Evolutionary conservation across 305 asterid species (phyloP).

Genomic region (Fraxinus nigra): DNA sequence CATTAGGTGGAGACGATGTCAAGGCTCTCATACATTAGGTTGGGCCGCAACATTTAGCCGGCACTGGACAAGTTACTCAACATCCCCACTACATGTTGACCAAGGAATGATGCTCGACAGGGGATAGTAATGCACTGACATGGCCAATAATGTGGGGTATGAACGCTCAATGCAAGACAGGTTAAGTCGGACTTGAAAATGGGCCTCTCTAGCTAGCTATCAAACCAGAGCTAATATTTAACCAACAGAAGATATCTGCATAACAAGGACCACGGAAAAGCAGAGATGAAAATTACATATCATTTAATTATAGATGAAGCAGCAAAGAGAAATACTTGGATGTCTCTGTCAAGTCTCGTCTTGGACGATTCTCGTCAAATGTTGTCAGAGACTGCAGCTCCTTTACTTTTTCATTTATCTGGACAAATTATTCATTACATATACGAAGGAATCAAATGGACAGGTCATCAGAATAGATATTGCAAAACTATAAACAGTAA

Average conservation of each 20-base stretch:
- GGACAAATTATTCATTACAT: constrained; percentile 19
- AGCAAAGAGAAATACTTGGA: constrained; percentile 52
- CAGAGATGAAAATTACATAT: constrained; percentile 9
- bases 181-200: background rate
- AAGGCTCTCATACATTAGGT: background rate
- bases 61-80: background rate
- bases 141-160: background rate
- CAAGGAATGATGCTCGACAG: background rate
- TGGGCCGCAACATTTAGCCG: background rate
- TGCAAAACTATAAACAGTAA: constrained; percentile 14
- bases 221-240: constrained; percentile 5
- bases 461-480: constrained; percentile 14
- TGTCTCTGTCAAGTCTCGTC: constrained; percentile 37
- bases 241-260: background rate
- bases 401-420: constrained; percentile 67
- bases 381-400: constrained; percentile 55
- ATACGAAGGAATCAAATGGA: constrained; percentile 17
- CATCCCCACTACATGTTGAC: background rate
- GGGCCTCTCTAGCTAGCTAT: background rate
- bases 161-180: constrained; percentile 6
- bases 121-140: constrained; percentile 9
- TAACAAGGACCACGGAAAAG: constrained; percentile 12
- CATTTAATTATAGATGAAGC: constrained; percentile 24
- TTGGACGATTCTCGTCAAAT: constrained; percentile 38
- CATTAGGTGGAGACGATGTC: background rate